Conservation (phyloP, 352 stramenopile genomes). For the Phytophthora chlamydospora region DNA sequence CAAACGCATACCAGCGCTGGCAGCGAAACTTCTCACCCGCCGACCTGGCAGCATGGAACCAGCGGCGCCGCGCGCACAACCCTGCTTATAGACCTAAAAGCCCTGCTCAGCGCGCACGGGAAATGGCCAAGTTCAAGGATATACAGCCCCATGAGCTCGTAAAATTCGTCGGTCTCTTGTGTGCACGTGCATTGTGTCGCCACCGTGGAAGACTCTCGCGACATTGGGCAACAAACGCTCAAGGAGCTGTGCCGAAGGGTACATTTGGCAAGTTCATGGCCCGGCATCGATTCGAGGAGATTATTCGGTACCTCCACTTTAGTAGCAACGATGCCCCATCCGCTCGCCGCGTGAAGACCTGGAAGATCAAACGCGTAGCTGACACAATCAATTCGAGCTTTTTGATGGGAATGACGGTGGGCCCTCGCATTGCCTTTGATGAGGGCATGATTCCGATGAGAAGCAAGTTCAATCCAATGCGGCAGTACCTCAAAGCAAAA, state of each 20-base stretch:
- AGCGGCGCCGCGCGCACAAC: too few relatives aligned
- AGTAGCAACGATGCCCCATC: neutral
- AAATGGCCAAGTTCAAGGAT: too few relatives aligned
- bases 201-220: neutral
- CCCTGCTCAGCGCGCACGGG: too few relatives aligned
- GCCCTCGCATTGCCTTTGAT: neutral
- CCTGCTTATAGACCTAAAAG: too few relatives aligned
- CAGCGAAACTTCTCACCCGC: too few relatives aligned
- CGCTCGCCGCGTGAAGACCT: constrained; percentile 1
- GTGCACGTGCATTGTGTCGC: too few relatives aligned
- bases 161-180: too few relatives aligned
- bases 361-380: constrained; percentile 3
- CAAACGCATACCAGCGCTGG: too few relatives aligned
- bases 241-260: neutral
- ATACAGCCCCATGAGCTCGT: too few relatives aligned
- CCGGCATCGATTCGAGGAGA: neutral
- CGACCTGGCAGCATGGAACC: too few relatives aligned
- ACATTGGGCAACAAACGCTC: neutral
- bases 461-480: constrained; percentile 10
- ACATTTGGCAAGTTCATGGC: constrained; percentile 3
- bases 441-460: constrained; percentile 12
- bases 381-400: constrained; percentile 8
- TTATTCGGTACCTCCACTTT: constrained; percentile 1
- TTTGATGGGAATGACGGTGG: neutral
- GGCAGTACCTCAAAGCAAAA: constrained; percentile 5